Conservation (phyloP, 352 stramenopile genomes). For the Pythium plurisporium region DNA sequence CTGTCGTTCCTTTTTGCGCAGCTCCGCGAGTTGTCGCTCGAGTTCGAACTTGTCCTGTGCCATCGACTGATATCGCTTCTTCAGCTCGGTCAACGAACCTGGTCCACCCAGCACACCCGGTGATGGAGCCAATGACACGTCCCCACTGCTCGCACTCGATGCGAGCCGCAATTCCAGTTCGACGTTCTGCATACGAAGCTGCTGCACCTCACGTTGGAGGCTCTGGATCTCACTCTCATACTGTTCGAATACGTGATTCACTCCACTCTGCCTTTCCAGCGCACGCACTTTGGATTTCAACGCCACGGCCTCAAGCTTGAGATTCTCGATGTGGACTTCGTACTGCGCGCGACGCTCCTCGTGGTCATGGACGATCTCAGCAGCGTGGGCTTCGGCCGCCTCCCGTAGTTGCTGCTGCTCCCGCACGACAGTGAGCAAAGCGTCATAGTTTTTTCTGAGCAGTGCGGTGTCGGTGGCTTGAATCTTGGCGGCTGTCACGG, state of each 20-base stretch:
- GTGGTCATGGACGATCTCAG: slow-evolving; percentile 41
- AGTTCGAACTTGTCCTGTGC: slow-evolving; percentile 58
- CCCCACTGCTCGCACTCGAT: neutral
- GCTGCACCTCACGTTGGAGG: slow-evolving; percentile 48
- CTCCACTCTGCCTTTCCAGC: slow-evolving; percentile 45
- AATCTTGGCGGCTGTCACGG: slow-evolving; percentile 39
- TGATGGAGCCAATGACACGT: neutral
- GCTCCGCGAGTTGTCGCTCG: slow-evolving; percentile 48
- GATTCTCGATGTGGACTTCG: slow-evolving; percentile 72
- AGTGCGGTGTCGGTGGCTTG: slow-evolving; percentile 56
- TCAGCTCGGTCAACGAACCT: slow-evolving; percentile 38
- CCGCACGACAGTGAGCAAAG: slow-evolving; percentile 65
- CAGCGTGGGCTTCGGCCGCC: slow-evolving; percentile 35
- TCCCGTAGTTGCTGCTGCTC: slow-evolving; percentile 67
- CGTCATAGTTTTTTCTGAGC: slow-evolving; percentile 75
- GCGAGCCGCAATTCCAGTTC: slow-evolving; percentile 45
- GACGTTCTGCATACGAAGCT: slow-evolving; percentile 58
- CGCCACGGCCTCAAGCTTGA: slow-evolving; percentile 59
- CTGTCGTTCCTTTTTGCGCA: slow-evolving; percentile 59
- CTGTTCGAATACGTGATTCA: slow-evolving; percentile 60
- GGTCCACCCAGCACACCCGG: neutral
- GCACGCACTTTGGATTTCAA: slow-evolving; percentile 65
- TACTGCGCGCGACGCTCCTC: slow-evolving; percentile 51
- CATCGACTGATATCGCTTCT: slow-evolving; percentile 59
- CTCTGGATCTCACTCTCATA: slow-evolving; percentile 62